Conservation (phyloP, 805 yeast genomes). For the Dipodascus geniculatus region DNA sequence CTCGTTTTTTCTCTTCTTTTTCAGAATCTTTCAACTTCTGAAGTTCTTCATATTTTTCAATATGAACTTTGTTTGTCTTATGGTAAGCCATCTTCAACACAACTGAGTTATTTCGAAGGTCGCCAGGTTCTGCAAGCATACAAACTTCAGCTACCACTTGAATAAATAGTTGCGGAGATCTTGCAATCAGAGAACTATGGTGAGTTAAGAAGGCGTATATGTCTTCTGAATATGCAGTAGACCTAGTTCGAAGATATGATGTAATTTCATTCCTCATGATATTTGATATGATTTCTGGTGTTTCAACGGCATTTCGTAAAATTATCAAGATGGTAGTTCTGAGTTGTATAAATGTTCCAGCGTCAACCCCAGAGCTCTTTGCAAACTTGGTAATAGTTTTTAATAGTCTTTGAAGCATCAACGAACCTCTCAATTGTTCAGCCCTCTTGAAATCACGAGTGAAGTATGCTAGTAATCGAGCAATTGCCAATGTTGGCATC, state of each 20-base stretch:
- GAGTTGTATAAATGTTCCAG: slow-evolving; percentile 26
- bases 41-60: not conserved
- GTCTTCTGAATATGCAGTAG: slow-evolving; percentile 20
- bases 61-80: not conserved
- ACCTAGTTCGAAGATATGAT: slow-evolving; percentile 25
- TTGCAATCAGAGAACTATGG: slow-evolving; percentile 19
- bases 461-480: slow-evolving; percentile 44
- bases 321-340: slow-evolving; percentile 42
- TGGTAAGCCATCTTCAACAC: not conserved
- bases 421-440: slow-evolving; percentile 33
- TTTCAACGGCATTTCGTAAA: slow-evolving; percentile 62
- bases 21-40: slow-evolving; percentile 2
- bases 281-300: slow-evolving; percentile 34
- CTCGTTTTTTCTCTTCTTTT: slow-evolving; percentile 12
- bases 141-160: slow-evolving; percentile 27
- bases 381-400: slow-evolving; percentile 29
- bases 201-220: slow-evolving; percentile 16
- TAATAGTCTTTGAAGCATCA: slow-evolving; percentile 37
- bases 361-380: slow-evolving; percentile 20
- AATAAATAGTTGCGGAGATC: slow-evolving; percentile 39
- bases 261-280: slow-evolving; percentile 42
- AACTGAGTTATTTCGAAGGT: not conserved
- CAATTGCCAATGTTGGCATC: slow-evolving; percentile 39
- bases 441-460: slow-evolving; percentile 35
- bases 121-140: slow-evolving; percentile 12